Evolutionary conservation across 2,329 filamentous ascomycete genomes (phyloP).

Genomic region (Apiospora kogelbergensis): DNA sequence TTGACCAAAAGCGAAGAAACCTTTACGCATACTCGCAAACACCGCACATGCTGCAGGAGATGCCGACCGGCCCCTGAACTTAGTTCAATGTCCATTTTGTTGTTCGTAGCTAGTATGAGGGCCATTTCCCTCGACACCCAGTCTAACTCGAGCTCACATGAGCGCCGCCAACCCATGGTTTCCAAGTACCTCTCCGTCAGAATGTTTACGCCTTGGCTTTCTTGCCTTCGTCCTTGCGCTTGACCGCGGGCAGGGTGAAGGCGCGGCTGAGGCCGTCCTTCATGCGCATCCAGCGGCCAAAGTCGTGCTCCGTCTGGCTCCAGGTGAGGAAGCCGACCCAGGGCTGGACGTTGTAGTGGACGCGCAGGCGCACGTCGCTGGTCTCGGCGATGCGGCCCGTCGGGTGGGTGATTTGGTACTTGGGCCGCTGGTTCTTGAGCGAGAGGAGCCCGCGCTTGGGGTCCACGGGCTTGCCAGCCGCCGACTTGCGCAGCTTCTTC

Average conservation of each 20-base stretch:
- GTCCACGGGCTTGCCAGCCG: slow-evolving; percentile 60
- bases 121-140: not conserved
- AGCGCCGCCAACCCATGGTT: not conserved
- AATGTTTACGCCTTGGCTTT: slow-evolving; percentile 2
- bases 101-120: not conserved
- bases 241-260: slow-evolving; percentile 67
- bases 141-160: not conserved
- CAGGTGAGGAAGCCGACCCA: slow-evolving; percentile 91
- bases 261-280: slow-evolving; percentile 62
- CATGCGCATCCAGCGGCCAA: slow-evolving; percentile 65
- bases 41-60: no score
- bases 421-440: slow-evolving; percentile 83
- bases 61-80: not conserved
- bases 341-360: slow-evolving; percentile 97
- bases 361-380: slow-evolving; percentile 71
- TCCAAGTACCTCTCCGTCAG: not conserved
- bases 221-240: slow-evolving; percentile 51
- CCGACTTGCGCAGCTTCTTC: slow-evolving; percentile 62
- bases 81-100: not conserved
- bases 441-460: slow-evolving; percentile 68
- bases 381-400: slow-evolving; percentile 73
- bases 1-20: not conserved
- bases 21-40: not conserved
- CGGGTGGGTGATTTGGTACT: slow-evolving; percentile 96
- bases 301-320: slow-evolving; percentile 57